Evolutionary conservation across 129 eudicot genomes (phyloP), one percentile per base, ranked within the genome.

Genomic region (Ambrosia artemisiifolia): DNA sequence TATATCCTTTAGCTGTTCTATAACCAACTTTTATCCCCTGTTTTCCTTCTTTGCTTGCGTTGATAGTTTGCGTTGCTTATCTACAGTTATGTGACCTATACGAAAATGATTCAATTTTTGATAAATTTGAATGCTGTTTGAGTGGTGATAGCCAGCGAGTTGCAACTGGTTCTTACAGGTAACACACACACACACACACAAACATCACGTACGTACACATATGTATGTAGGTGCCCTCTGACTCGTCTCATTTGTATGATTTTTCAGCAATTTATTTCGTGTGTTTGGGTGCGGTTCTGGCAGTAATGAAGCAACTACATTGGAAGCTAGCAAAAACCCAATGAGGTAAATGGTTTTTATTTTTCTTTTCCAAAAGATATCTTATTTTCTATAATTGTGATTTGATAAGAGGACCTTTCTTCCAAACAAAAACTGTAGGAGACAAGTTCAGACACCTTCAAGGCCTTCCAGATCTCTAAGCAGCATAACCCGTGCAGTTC

Each of bases 91-190:
- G 96, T 60, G 95, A 90, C 64, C 53, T 67, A 30, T 65, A 65
- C 19, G 54, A 65, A 42, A 65, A 65, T 20, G 70, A 65, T 43
- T 65, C 96, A 56, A 90, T 90, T 48, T 90, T 90, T 61, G 95
- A 90, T 71, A 90, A 90, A 75, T 90, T 90, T 70, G 96, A 90
- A 67, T 90, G 96, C 62, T 90, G 95, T 79, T 69, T 90, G 76
- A 90, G 96, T 71, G 96, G 96, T 53, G 96, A 90, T 83, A 90
- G 96, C 68, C 82, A 17, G 71, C 87, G 88, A 40, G 85, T 87
- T 33, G 91, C 94, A 67, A 90, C 96, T 44, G 94, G 96, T 72
- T 90, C 96, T 78, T 90, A 90, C 85, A 90, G 96, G 96, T 85
- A 60, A 11, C 10, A 40, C 44, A 38, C 43, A 6, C 44, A 6